Evolutionary conservation across 306 rosid species (phyloP).

Genomic region (Begonia peltatifolia): DNA sequence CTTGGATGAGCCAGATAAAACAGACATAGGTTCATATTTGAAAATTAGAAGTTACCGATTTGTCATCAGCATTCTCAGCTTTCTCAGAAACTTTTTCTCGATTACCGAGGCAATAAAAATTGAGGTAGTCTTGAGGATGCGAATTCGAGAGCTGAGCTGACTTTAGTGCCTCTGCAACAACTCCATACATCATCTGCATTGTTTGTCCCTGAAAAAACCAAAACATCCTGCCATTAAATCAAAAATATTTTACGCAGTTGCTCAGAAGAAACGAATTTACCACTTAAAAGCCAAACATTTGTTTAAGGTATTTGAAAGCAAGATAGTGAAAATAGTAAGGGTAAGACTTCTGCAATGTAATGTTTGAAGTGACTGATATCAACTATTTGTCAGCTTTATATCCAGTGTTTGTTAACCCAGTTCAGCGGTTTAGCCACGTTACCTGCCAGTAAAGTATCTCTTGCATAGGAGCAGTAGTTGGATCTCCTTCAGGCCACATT

Average conservation of each 20-base stretch:
- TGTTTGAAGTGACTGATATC: no score
- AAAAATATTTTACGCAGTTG: slow-evolving; percentile 5
- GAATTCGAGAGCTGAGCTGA: slow-evolving; percentile 20
- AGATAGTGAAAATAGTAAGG: no score
- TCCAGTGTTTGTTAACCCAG: no score
- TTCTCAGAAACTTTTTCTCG: slow-evolving; percentile 44
- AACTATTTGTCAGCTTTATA: no score
- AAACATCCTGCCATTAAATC: slow-evolving; percentile 1
- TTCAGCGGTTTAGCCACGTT: neutral
- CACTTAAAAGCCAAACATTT: no score
- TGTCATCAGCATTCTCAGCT: slow-evolving; percentile 16
- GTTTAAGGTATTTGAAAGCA: no score
- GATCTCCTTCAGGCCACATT: slow-evolving; percentile 99
- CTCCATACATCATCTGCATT: slow-evolving; percentile 67
- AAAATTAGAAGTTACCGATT: slow-evolving; percentile 28
- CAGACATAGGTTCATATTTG: no score
- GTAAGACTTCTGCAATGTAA: no score
- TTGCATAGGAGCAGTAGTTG: slow-evolving; percentile 60
- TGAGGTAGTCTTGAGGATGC: slow-evolving; percentile 69
- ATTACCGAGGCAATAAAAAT: slow-evolving; percentile 92
- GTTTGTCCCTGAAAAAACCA: slow-evolving; percentile 55
- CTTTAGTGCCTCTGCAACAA: slow-evolving; percentile 52
- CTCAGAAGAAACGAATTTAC: neutral
- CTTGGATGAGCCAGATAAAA: no score
- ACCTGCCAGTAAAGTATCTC: slow-evolving; percentile 99